phyloP scores from a whole-genome alignment of 768 basidiomycete genomes.

The Russula brevipes region DNA sequence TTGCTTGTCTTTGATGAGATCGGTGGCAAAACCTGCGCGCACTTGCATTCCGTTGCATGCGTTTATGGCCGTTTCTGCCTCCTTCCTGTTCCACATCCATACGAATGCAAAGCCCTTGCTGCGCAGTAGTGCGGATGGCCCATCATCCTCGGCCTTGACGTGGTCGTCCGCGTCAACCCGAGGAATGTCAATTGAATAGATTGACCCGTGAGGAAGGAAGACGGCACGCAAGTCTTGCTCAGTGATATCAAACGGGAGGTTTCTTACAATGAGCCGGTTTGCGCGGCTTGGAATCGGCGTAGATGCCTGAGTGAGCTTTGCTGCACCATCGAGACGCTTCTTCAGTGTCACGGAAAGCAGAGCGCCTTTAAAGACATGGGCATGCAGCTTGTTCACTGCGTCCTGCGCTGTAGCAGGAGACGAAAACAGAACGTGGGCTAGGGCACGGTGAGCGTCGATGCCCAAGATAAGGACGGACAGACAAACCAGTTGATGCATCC shows the following conservation, averaged over 20 bases:
- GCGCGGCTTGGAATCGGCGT: conserved; percentile 56
- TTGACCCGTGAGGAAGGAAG: conserved; percentile 84
- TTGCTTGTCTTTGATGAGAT: conserved; percentile 31
- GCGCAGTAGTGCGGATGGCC: conserved; percentile 27
- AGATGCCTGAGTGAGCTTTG: conserved; percentile 37
- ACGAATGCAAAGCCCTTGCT: conserved; percentile 90
- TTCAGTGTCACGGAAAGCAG: conserved; percentile 85
- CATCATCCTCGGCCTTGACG: conserved; percentile 31
- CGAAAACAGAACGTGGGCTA: conserved; percentile 71
- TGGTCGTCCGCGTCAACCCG: conserved; percentile 30
- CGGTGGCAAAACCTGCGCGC: conserved; percentile 29
- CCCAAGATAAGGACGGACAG: background rate
- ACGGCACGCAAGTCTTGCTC: conserved; percentile 79
- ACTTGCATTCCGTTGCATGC: conserved; percentile 26
- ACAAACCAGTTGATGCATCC: conserved; percentile 49
- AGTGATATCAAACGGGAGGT: conserved; percentile 78
- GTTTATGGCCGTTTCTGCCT: conserved; percentile 44
- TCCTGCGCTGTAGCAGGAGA: conserved; percentile 62
- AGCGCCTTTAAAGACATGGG: conserved; percentile 86
- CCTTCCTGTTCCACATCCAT: conserved; percentile 83
- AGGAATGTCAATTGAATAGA: conserved; percentile 82
- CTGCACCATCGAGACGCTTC: conserved; percentile 69
- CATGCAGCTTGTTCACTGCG: conserved; percentile 78
- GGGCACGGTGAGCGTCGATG: background rate
- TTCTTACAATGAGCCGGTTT: conserved; percentile 84